Evolutionary conservation across 352 stramenopile species (phyloP).

Genomic region (Sclerospora graminicola): DNA sequence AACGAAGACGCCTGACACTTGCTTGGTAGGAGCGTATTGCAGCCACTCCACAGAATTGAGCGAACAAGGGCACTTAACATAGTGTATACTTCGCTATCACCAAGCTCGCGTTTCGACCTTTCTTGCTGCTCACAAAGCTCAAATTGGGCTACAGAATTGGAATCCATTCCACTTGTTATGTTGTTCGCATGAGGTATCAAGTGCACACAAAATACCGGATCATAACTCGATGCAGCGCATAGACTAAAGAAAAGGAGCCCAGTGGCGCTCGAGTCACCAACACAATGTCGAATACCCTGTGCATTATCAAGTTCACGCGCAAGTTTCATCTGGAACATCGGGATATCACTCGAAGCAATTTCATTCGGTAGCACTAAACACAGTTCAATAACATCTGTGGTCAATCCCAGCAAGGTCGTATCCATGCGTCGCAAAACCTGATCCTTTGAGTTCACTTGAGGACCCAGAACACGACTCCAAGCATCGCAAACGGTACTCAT

Average conservation of each 20-base stretch:
- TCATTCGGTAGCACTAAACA: constrained; percentile 11
- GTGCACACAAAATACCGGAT: constrained; percentile 20
- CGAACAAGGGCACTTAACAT: constrained; percentile 20
- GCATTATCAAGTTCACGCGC: constrained; percentile 1
- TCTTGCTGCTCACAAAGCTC: constrained; percentile 12
- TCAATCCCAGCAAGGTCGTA: constrained; percentile 22
- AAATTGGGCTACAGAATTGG: constrained; percentile 6
- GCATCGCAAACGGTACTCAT: constrained; percentile 8
- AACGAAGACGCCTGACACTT: constrained; percentile 11
- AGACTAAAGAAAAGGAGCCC: constrained; percentile 23
- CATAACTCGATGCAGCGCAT: constrained; percentile 6
- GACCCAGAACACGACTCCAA: constrained; percentile 2
- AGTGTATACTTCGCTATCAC: constrained; percentile 21
- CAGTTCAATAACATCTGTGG: constrained; percentile 19
- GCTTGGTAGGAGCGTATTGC: constrained; percentile 6
- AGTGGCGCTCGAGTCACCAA: constrained; percentile 2
- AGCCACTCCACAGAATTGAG: constrained; percentile 14
- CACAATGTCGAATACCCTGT: constrained; percentile 3
- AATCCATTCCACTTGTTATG: neutral
- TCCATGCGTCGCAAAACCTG: constrained; percentile 21
- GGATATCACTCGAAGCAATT: neutral
- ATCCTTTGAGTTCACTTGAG: neutral
- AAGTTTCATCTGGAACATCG: constrained; percentile 7
- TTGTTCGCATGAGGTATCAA: constrained; percentile 6
- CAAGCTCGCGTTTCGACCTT: constrained; percentile 4